These are phyloP conservation scores for Chlorella vulgaris DNA, from an alignment of 139 green algal species.

Conservation along the genomic window DNA sequence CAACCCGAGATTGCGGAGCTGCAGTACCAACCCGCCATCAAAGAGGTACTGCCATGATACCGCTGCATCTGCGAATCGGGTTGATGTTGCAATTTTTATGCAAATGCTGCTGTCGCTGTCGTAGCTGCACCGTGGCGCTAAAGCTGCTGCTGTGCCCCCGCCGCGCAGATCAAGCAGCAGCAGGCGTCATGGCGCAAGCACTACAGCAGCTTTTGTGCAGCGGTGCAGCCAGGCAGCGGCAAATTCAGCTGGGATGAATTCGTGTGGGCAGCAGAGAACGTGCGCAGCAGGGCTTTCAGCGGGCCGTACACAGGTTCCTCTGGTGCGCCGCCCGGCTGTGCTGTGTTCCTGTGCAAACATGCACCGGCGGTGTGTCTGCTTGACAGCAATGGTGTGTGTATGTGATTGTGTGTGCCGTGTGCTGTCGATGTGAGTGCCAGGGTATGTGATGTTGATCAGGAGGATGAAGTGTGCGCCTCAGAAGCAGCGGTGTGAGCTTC, in stretches of 20 bases:
- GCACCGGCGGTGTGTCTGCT: neutral
- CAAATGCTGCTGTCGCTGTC: no score
- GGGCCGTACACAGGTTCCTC: slow-evolving; percentile 76
- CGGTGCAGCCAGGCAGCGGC: neutral
- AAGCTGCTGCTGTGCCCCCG: neutral
- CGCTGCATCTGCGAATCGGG: no score
- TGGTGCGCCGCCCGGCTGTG: neutral
- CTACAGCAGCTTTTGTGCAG: slow-evolving; percentile 47
- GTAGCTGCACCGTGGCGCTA: no score
- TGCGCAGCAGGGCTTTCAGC: slow-evolving; percentile 82
- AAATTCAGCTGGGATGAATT: slow-evolving; percentile 50
- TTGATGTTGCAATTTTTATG: no score
- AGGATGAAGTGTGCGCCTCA: no score
- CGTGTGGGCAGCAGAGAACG: slow-evolving; percentile 72
- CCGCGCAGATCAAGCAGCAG: slow-evolving; percentile 68
- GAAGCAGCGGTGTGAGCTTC: no score
- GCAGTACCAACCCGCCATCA: slow-evolving; percentile 64
- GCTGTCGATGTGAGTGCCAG: no score
- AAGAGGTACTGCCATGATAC: slow-evolving; percentile 58
- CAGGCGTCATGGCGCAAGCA: slow-evolving; percentile 63
- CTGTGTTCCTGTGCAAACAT: neutral
- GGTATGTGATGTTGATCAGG: no score
- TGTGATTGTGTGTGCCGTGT: no score
- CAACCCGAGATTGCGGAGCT: slow-evolving; percentile 62
- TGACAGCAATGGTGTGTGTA: neutral